phyloP scores from a whole-genome alignment of 768 basidiomycete species.

The Hygrophorus russula region DNA sequence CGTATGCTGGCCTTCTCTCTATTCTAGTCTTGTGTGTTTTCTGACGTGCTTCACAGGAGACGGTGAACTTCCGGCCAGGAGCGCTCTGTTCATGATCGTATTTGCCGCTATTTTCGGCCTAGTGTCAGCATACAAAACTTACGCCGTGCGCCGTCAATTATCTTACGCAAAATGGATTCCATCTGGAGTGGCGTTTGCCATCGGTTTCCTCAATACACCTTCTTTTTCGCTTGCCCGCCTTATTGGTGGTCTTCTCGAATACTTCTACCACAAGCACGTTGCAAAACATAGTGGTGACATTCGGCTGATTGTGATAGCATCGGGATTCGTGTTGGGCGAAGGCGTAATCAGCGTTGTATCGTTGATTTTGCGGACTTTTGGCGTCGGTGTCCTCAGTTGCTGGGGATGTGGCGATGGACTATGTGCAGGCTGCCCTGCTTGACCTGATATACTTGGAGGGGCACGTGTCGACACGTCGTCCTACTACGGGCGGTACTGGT shows the following conservation, averaged over 20 bases:
- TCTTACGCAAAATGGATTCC: conserved; percentile 73
- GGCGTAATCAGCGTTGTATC: conserved; percentile 81
- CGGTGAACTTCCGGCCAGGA: conserved; percentile 71
- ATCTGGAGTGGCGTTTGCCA: conserved; percentile 89
- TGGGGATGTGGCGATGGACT: conserved; percentile 75
- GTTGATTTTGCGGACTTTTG: conserved; percentile 61
- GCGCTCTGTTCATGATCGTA: conserved; percentile 62
- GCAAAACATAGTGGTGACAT: conserved; percentile 51
- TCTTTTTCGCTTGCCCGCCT: conserved; percentile 89
- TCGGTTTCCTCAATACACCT: conserved; percentile 93
- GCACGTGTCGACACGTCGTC: neutral
- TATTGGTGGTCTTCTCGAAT: conserved; percentile 77
- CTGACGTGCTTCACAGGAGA: conserved; percentile 40
- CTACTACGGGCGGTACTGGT: too few relatives aligned
- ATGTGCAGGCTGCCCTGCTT: conserved; percentile 54
- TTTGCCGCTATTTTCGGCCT: conserved; percentile 66
- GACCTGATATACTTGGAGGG: too few relatives aligned
- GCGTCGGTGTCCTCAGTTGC: conserved; percentile 70
- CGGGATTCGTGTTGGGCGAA: conserved; percentile 93
- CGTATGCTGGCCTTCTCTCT: conserved; percentile 33
- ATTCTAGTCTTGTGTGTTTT: conserved; percentile 4
- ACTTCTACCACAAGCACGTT: conserved; percentile 45
- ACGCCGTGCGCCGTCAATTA: conserved; percentile 34
- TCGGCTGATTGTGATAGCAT: conserved; percentile 75
- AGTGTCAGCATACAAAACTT: conserved; percentile 56